These are phyloP conservation scores for Wilcoxina mikolae DNA, from an alignment of 495 filamentous ascomycete genomes.

Conservation along the genomic window DNA sequence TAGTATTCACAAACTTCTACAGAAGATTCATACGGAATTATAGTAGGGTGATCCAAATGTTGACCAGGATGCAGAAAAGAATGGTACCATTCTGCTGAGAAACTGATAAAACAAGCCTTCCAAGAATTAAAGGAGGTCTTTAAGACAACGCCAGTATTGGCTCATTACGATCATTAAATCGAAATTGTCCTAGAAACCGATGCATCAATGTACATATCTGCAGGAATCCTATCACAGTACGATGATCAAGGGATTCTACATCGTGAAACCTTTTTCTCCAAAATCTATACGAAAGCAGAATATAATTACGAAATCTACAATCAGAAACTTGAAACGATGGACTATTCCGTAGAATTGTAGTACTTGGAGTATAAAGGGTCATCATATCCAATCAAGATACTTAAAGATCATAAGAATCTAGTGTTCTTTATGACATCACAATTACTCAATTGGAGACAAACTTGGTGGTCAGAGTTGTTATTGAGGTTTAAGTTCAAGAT, in stretches of 20 bases:
- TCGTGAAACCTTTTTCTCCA: slow-evolving; percentile 6
- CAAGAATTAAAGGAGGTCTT: too few species aligned
- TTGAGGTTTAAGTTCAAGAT: slow-evolving; percentile 12
- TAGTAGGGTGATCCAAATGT: neutral
- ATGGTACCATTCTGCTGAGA: too few species aligned
- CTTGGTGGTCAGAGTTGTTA: slow-evolving; percentile 5
- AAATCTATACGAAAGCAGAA: slow-evolving; percentile 7
- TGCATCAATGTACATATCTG: slow-evolving; percentile 11
- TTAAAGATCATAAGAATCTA: slow-evolving; percentile 22
- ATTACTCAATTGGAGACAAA: slow-evolving; percentile 1
- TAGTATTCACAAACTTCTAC: slow-evolving; percentile 21
- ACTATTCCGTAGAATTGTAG: slow-evolving; percentile 23
- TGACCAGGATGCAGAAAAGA: too few species aligned
- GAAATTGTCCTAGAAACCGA: slow-evolving; percentile 4
- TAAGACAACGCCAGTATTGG: neutral
- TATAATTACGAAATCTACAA: slow-evolving; percentile 14
- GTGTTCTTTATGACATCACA: slow-evolving; percentile 22
- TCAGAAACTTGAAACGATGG: slow-evolving; percentile 7
- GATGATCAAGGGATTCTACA: slow-evolving; percentile 1
- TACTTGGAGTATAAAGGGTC: slow-evolving; percentile 18
- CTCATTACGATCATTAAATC: slow-evolving; percentile 3
- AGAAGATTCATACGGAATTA: slow-evolving; percentile 1
- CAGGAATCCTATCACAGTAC: slow-evolving; percentile 1
- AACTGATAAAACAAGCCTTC: too few species aligned
- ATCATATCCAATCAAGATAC: slow-evolving; percentile 5